Conservation (phyloP, 108 stramenopile species). For the Nitzschia inconspicua region DNA sequence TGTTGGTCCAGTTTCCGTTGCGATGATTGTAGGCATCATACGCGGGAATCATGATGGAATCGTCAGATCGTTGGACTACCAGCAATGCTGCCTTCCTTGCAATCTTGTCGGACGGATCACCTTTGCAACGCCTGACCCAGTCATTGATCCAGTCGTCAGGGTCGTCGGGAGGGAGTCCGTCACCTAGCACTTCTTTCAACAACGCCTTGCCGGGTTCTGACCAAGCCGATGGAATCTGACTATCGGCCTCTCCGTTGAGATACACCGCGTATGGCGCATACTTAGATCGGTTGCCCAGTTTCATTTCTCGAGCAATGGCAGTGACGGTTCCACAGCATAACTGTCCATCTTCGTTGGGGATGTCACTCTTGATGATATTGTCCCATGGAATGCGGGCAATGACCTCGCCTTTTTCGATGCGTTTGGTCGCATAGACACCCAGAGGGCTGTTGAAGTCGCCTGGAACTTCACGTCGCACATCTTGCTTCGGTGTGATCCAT, state of each 20-base stretch:
- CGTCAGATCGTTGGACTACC: slow-evolving; percentile 47
- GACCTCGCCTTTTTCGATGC: neutral
- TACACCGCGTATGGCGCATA: slow-evolving; percentile 72
- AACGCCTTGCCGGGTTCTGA: slow-evolving; percentile 39
- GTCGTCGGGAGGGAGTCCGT: slow-evolving; percentile 6
- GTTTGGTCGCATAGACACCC: slow-evolving; percentile 16
- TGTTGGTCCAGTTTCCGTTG: slow-evolving; percentile 26
- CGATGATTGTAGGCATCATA: slow-evolving; percentile 58
- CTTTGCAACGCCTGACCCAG: neutral
- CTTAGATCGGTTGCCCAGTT: slow-evolving; percentile 12
- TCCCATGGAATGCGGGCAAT: slow-evolving; percentile 6
- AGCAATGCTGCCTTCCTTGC: slow-evolving; percentile 20
- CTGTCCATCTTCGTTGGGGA: neutral
- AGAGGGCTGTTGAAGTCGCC: slow-evolving; percentile 27
- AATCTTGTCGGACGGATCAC: neutral
- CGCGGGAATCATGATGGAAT: slow-evolving; percentile 50
- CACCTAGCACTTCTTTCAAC: slow-evolving; percentile 26
- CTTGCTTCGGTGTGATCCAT: slow-evolving; percentile 28
- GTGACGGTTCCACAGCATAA: slow-evolving; percentile 21
- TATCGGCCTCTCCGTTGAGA: slow-evolving; percentile 26
- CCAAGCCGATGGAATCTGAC: slow-evolving; percentile 44
- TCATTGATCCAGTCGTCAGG: slow-evolving; percentile 4
- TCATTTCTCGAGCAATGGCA: slow-evolving; percentile 15
- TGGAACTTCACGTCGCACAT: slow-evolving; percentile 20
- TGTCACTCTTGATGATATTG: neutral